phyloP scores from a whole-genome alignment of 768 basidiomycete genomes.

The Pleurotus salmoneostramineus region DNA sequence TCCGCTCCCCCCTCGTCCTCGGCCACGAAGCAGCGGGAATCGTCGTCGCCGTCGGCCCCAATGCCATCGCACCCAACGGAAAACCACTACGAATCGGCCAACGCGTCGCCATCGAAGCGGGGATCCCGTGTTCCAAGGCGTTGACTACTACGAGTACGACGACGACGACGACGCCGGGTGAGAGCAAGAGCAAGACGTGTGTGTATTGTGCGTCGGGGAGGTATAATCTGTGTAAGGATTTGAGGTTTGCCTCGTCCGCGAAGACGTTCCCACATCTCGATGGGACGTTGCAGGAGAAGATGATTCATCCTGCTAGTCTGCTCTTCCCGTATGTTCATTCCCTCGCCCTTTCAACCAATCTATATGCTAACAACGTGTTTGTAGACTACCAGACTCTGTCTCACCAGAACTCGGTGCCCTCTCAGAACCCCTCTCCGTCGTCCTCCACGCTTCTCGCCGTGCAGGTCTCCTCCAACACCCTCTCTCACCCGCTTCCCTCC shows the following conservation, averaged over 20 bases:
- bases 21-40: slow-evolving; percentile 93
- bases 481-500: slow-evolving; percentile 58
- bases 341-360: slow-evolving; percentile 3
- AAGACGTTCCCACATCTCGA: slow-evolving; percentile 92
- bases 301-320: slow-evolving; percentile 78
- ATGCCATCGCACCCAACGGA: slow-evolving; percentile 69
- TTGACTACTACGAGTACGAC: background rate
- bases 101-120: slow-evolving; percentile 92
- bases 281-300: slow-evolving; percentile 81
- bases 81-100: slow-evolving; percentile 66
- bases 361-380: background rate
- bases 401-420: slow-evolving; percentile 81
- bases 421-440: slow-evolving; percentile 91
- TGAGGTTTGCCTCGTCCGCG: slow-evolving; percentile 89
- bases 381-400: slow-evolving; percentile 70
- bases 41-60: slow-evolving; percentile 78
- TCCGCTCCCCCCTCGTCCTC: slow-evolving; percentile 83
- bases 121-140: slow-evolving; percentile 71
- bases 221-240: slow-evolving; percentile 89
- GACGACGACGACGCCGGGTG: too few species aligned
- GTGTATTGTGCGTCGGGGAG: slow-evolving; percentile 66
- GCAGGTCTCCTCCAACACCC: slow-evolving; percentile 43
- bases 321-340: background rate
- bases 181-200: slow-evolving; percentile 44
- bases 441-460: slow-evolving; percentile 11